phyloP scores from a whole-genome alignment of 2,329 filamentous ascomycete genomes.

The Cercospora brassicicola region DNA sequence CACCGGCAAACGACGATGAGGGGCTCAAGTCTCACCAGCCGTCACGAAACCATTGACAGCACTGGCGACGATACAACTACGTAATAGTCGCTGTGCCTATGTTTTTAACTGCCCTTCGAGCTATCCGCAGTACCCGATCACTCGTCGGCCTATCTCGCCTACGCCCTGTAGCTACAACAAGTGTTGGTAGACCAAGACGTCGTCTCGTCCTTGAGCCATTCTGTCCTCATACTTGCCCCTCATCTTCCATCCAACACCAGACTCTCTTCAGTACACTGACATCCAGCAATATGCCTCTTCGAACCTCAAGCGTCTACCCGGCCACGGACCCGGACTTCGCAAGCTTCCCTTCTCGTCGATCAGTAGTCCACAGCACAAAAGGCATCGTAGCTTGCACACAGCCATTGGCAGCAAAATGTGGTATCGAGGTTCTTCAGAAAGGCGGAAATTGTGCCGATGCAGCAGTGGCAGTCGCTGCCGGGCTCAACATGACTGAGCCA shows the following conservation, averaged over 20 bases:
- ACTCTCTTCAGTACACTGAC: neutral
- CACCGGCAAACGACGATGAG: conserved; percentile 5
- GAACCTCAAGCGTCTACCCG: conserved; percentile 53
- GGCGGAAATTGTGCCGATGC: conserved; percentile 96
- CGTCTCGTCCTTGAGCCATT: neutral
- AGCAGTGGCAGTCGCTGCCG: conserved; percentile 91
- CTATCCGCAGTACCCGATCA: conserved; percentile 11
- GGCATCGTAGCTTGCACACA: conserved; percentile 90
- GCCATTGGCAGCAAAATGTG: conserved; percentile 83
- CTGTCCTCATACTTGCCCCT: neutral
- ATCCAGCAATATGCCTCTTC: conserved; percentile 48
- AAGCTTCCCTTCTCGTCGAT: conserved; percentile 75
- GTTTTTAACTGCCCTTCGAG: neutral
- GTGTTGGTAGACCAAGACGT: neutral
- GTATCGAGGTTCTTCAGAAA: conserved; percentile 76
- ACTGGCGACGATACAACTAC: conserved; percentile 5
- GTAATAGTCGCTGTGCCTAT: neutral
- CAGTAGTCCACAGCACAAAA: conserved; percentile 88
- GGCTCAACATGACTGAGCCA: conserved; percentile 89
- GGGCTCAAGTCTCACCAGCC: neutral
- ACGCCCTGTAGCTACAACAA: neutral
- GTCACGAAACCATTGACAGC: neutral
- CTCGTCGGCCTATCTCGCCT: conserved; percentile 15
- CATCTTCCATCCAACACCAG: neutral
- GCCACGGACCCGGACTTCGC: conserved; percentile 54